These are phyloP conservation scores for Dictyostelium discoideum DNA, from an alignment of 78 protist genomes.

Conservation along the genomic window DNA sequence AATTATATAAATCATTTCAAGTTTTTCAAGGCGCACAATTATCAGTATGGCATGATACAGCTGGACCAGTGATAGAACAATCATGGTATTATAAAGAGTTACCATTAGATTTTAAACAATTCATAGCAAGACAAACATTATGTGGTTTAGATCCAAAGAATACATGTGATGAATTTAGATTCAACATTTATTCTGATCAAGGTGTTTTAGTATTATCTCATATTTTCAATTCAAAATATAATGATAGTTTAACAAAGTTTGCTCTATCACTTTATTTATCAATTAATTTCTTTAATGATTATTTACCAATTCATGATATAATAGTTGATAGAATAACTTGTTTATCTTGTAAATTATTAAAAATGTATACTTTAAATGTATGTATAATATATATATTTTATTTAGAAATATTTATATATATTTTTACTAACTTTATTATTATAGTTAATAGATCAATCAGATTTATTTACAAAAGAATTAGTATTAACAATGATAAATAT, in stretches of 20 bases:
- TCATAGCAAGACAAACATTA: constrained; percentile 55
- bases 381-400: no score
- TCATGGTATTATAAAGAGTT: constrained; percentile 4
- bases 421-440: no score
- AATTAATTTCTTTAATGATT: background rate
- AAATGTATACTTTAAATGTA: constrained; percentile 20
- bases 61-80: constrained; percentile 56
- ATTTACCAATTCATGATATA: constrained; percentile 53
- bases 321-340: constrained; percentile 45
- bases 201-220: constrained; percentile 25
- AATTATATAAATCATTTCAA: constrained; percentile 16
- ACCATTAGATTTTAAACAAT: constrained; percentile 23
- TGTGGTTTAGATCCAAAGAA: constrained; percentile 57
- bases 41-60: constrained; percentile 74
- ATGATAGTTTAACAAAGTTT: constrained; percentile 49
- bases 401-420: no score
- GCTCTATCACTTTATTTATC: constrained; percentile 31
- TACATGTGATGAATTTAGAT: constrained; percentile 52
- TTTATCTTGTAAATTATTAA: constrained; percentile 37
- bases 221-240: constrained; percentile 47
- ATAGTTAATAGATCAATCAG: constrained; percentile 1
- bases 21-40: constrained; percentile 41
- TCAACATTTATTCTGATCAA: constrained; percentile 64
- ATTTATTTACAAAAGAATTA: constrained; percentile 38
- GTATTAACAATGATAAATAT: constrained; percentile 16